phyloP scores from a whole-genome alignment of 768 basidiomycete genomes.

The Mycena kentingensis region DNA sequence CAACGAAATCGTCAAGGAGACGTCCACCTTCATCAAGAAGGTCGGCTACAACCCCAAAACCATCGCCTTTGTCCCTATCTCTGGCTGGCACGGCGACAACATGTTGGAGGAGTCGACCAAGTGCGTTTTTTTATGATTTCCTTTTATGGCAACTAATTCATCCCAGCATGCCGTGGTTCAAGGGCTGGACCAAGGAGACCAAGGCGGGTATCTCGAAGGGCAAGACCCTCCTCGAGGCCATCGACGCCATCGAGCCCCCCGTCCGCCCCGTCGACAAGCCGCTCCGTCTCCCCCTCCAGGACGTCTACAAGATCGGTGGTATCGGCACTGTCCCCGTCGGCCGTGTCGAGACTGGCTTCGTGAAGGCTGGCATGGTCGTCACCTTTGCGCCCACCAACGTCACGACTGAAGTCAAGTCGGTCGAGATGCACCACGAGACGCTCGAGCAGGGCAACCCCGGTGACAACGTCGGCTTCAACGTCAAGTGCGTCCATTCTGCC shows the following conservation, averaged over 20 bases:
- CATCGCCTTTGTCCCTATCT: slow-evolving; percentile 98
- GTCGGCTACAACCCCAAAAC: slow-evolving; percentile 99
- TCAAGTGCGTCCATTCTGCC: slow-evolving; percentile 62
- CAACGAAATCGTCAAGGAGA: slow-evolving; percentile 99
- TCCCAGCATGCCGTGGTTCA: slow-evolving; percentile 96
- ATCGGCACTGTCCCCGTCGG: slow-evolving; percentile 99
- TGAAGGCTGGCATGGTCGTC: slow-evolving; percentile 99
- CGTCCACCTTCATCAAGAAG: slow-evolving; percentile 98
- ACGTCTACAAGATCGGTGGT: slow-evolving; percentile 99
- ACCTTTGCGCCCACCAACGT: slow-evolving; percentile 96
- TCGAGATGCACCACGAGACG: slow-evolving; percentile 99
- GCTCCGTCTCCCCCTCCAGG: slow-evolving; percentile 99
- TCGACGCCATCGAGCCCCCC: slow-evolving; percentile 99
- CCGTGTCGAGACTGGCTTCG: slow-evolving; percentile 99
- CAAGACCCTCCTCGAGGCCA: slow-evolving; percentile 99
- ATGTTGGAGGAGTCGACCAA: slow-evolving; percentile 99
- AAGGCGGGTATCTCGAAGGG: slow-evolving; percentile 94
- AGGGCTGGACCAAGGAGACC: slow-evolving; percentile 98
- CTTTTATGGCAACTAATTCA: slow-evolving; percentile 12
- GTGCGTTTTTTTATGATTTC: slow-evolving; percentile 44
- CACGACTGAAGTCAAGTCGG: slow-evolving; percentile 99
- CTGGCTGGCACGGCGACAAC: slow-evolving; percentile 99
- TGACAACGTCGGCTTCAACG: slow-evolving; percentile 99
- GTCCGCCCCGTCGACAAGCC: slow-evolving; percentile 97
- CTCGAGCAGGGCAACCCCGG: slow-evolving; percentile 92